These are phyloP conservation scores for Salvia splendens DNA, from an alignment of 257 asterid genomes.

Conservation along the genomic window DNA sequence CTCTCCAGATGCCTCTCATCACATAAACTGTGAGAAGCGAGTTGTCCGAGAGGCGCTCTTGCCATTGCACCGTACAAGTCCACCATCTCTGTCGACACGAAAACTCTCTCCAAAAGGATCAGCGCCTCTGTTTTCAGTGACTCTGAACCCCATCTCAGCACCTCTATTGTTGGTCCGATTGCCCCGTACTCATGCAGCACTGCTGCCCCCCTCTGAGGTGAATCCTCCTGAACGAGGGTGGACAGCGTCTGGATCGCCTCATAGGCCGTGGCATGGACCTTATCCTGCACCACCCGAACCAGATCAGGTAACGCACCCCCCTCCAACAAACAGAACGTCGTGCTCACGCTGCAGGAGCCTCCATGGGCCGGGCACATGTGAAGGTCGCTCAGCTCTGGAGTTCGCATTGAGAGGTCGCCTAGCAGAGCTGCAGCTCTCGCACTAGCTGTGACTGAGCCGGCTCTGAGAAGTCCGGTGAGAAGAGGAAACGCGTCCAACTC, in stretches of 20 bases:
- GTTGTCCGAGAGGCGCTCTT: constrained; percentile 42
- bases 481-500: constrained; percentile 50
- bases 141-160: constrained; percentile 61
- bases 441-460: constrained; percentile 44
- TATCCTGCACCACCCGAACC: constrained; percentile 39
- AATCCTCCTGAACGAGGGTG: constrained; percentile 60
- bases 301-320: constrained; percentile 51
- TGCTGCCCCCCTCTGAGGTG: constrained; percentile 54
- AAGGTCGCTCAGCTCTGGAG: constrained; percentile 43
- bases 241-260: constrained; percentile 72
- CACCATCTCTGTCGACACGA: constrained; percentile 55
- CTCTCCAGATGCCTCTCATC: constrained; percentile 60
- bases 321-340: constrained; percentile 56
- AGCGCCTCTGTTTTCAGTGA: constrained; percentile 58
- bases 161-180: constrained; percentile 45
- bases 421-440: constrained; percentile 68
- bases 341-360: constrained; percentile 42
- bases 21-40: constrained; percentile 48
- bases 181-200: constrained; percentile 54
- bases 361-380: constrained; percentile 54
- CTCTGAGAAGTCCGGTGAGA: constrained; percentile 46
- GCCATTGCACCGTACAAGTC: constrained; percentile 50
- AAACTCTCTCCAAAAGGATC: constrained; percentile 52
- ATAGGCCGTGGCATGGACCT: constrained; percentile 56
- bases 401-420: constrained; percentile 66